A percentile compares a stretch with the other conserved stretches of the same genome.
phyloP scores from a whole-genome alignment of 139 green algal species.

The Desmodesmus armatus region DNA sequence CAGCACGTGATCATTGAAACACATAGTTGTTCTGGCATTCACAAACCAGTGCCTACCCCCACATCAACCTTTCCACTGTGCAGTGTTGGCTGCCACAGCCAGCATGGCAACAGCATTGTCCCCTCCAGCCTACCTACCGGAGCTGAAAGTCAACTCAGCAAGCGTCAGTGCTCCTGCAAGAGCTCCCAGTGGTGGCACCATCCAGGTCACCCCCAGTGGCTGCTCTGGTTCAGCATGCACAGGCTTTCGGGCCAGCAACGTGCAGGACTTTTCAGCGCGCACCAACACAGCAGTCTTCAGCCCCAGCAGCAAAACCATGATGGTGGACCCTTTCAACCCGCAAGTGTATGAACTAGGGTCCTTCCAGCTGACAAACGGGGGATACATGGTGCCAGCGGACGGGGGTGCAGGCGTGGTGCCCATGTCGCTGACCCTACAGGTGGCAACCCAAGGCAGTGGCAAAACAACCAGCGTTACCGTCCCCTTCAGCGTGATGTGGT shows the following conservation, averaged over 20 bases:
- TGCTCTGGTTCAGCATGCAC: too few relatives aligned
- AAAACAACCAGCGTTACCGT: background rate
- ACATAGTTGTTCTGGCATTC: too few relatives aligned
- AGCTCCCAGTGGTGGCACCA: too few relatives aligned
- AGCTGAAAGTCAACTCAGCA: too few relatives aligned
- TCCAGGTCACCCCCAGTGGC: too few relatives aligned
- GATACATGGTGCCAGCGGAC: background rate
- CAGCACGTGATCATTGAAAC: too few relatives aligned
- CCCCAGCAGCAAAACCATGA: background rate
- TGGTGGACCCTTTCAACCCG: background rate
- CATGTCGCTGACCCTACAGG: background rate
- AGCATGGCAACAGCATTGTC: too few relatives aligned
- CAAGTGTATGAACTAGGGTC: background rate
- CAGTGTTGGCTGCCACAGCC: too few relatives aligned
- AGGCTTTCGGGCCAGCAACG: background rate
- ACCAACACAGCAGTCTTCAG: background rate
- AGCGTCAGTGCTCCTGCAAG: too few relatives aligned
- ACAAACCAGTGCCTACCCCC: too few relatives aligned
- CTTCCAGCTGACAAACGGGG: background rate
- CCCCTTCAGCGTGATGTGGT: conserved; percentile 1
- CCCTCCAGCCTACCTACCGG: too few relatives aligned
- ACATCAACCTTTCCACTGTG: too few relatives aligned
- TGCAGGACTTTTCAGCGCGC: background rate
- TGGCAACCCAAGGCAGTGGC: background rate
- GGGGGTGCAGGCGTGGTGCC: background rate